Evolutionary conservation across 495 filamentous ascomycete species (phyloP), one percentile per base, ranked within the genome.

Genomic region (Niebla homalea): DNA sequence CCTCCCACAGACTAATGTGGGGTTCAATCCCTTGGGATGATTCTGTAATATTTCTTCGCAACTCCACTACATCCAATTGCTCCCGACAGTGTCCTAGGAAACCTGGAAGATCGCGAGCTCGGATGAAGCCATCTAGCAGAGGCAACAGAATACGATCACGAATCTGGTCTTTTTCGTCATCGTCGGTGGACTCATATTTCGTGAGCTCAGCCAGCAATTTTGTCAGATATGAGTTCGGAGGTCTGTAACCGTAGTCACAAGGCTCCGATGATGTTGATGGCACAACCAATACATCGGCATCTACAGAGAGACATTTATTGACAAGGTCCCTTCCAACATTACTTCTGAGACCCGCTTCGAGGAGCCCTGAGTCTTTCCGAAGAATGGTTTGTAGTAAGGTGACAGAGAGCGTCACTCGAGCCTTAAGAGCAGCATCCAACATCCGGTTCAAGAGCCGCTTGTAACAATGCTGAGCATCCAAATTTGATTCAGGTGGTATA

Each of bases 31-130:
- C 5, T 36, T 40, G 18, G 29, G 29, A 32, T 12, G 4, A 1
- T 8, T 12, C 29, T 11, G 14, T 32, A 8, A 2, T 8, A 8
- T 32, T 32, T 32, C 29, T 32, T 40, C 29, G 10, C 19, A 32
- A 48, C 18, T 41, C 43, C 8, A 56, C 25, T 57, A 47, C 64
- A 52, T 29, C 63, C 49, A 90, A 71, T 56, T 83, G 77, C 10
- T 68, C 62, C 39, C 76, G 68, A 86, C 86, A 92, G 14, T 75
- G 59, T 26, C 72, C 67, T 56, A 88, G 65, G 58, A 90, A 92
- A 4, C 72, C 72, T 7, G 72, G 54, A 29, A 92, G 59, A 52
- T 87, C 76, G 60, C 85, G 74, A 46, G 79, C 77, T 29, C 71
- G 71, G 26, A 74, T 71, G 60, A 81, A 86, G 2, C 77, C 82